Evolutionary conservation across 129 eudicot genomes (phyloP), one percentile per base, ranked within the genome.

Genomic region (Flaveria brownii): DNA sequence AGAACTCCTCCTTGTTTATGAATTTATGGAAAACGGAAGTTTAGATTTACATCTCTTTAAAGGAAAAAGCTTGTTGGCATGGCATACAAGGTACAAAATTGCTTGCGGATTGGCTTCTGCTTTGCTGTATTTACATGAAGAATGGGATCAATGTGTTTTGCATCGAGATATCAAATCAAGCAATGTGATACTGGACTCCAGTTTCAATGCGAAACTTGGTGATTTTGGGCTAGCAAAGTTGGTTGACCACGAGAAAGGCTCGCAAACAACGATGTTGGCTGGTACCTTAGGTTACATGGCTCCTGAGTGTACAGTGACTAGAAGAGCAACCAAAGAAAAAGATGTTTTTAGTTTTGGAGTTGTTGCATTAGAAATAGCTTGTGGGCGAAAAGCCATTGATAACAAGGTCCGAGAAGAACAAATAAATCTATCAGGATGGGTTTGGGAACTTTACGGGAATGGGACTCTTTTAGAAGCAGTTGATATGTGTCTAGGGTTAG

Each of bases 21-120:
- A 56, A 56, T 56, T 56, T 56, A 56, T 56, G 63, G 63, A 56
- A 56, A 56, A 56, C 6, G 63, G 63, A 20, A 56, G 63, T 26
- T 56, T 56, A 20, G 63, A 56, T 56, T 56, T 20, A 56, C 63
- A 56, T 56, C 63, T 56, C 28, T 56, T 56, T 13, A 20, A 56
- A 18, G 63, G 63, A 20, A 56, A 56, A 7, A 56, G 14, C 63
- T 18, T 56, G 63, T 20, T 56, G 15, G 3, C 28, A 56, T 56
- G 63, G 63, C 9, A 20, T 56, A 56, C 14, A 56, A 56, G 63
- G 28, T 56, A 20, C 63, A 56, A 20, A 56, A 56, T 56, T 20
- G 30, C 14, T 9, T 13, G 8, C 10, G 30, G 63, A 20, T 18
- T 56, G 28, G 63, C 63, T 56, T 56, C 30, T 20, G 63, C 30